Base-by-base conservation (phyloP, 202 grass and related monocot species). In the Zizania palustris region DNA sequence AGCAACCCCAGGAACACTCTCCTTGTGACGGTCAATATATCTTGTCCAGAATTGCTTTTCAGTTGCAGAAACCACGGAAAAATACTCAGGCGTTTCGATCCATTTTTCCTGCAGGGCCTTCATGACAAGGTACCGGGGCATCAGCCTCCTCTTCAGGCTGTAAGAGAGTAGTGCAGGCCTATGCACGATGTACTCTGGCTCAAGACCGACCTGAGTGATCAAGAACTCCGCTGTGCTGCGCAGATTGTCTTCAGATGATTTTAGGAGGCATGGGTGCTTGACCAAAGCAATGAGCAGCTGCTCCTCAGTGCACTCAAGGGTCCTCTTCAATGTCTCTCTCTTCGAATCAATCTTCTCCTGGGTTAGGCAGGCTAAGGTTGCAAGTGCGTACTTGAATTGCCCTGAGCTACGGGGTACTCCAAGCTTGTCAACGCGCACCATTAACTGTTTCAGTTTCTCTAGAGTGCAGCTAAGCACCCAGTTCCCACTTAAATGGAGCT, bases 21-120 rank as follows among this genome's bases (percentile, higher is more conserved):
- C 59, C 67, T 39, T 39, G 35, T 75, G 38, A 60, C 0, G 2
- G 35, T 76, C 72, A 2, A 83, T 68, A 28, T 13, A 83, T 28
- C 13, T 76, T 16, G 43, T 59, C 11, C 18, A 22, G 33, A 76
- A 69, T 46, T 10, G 3, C 41, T 46, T 45, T 62, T 91, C 85
- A 6, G 7, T 58, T 8, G 3, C 12, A 12, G 18, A 5, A 56
- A 3, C 4, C 0, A 76, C 0, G 1, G 65, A 7, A 38, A 2
- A 73, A 72, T 69, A 57, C 22, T 41, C 42, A 49, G 4, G n/a
- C 7, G 0, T 58, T 11, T 41, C 67, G 64, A 88, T 20, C 11
- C 81, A 82, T 67, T 79, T 88, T 7, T 66, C 36, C 16, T 35
- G 44, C 54, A 91, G 57, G 4, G 69, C 66, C 57, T 91, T 85